phyloP scores from a whole-genome alignment of 1,284 basidiomycete species.

The Apiotrichum akiyoshidainum region DNA sequence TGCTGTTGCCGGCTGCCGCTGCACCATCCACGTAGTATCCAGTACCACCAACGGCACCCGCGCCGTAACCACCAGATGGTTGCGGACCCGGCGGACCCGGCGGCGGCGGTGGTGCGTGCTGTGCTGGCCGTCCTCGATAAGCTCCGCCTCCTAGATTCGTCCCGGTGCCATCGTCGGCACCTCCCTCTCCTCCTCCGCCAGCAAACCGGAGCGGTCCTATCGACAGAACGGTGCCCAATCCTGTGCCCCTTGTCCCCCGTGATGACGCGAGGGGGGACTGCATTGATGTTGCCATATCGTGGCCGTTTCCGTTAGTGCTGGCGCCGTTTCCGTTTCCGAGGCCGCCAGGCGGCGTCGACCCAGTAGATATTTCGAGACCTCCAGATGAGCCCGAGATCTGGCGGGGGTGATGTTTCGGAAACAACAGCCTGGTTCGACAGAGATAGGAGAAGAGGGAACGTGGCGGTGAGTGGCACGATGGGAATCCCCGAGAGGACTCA shows the following conservation, averaged over 20 bases:
- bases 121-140: no score
- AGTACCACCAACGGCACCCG: no score
- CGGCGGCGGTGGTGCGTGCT: no score
- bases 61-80: no score
- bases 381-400: neutral
- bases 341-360: no score
- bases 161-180: neutral
- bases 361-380: neutral
- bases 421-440: no score
- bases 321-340: no score
- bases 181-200: neutral
- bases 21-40: neutral
- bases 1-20: neutral
- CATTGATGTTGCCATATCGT: neutral
- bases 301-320: constrained; percentile 9
- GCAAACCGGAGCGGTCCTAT: neutral
- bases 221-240: neutral
- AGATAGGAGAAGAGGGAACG: no score
- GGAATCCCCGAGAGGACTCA: no score
- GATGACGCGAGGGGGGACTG: neutral
- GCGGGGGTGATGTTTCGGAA: neutral
- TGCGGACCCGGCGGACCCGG: no score
- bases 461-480: no score
- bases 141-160: no score
- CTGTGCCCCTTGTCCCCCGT: neutral